Evolutionary conservation across 352 stramenopile genomes (phyloP).

Genomic region (Thraustotheca clavata): DNA sequence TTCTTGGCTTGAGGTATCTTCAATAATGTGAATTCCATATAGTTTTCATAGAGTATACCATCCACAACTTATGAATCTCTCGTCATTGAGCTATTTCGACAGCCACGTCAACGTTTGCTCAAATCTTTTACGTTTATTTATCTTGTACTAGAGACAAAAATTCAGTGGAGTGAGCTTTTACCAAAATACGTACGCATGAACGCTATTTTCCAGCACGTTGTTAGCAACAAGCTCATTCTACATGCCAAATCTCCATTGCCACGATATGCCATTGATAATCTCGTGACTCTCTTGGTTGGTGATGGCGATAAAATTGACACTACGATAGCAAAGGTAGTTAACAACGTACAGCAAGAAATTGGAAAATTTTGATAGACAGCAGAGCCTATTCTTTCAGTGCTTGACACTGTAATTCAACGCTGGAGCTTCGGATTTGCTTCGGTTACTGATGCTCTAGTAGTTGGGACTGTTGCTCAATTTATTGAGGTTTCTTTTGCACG

Average conservation of each 20-base stretch:
- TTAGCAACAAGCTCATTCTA: background rate
- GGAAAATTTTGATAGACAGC: too few species aligned
- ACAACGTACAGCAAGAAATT: too few species aligned
- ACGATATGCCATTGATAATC: background rate
- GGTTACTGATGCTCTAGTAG: background rate
- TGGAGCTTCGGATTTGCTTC: background rate
- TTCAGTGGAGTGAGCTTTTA: background rate
- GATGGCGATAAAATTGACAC: too few species aligned
- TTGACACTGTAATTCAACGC: background rate
- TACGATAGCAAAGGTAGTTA: too few species aligned
- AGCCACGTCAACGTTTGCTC: too few species aligned
- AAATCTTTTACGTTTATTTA: too few species aligned
- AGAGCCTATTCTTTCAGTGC: too few species aligned
- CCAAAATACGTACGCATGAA: background rate
- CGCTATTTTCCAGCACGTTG: constrained; percentile 2
- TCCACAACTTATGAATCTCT: background rate
- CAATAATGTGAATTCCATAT: background rate
- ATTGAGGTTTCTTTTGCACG: background rate
- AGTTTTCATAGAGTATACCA: background rate
- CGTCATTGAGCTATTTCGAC: background rate
- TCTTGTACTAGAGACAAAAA: background rate
- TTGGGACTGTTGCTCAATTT: background rate
- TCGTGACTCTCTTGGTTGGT: background rate
- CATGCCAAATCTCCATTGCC: constrained; percentile 3
- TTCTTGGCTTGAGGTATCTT: background rate